phyloP scores from a whole-genome alignment of 306 rosid genomes.

The Acacia confusa region DNA sequence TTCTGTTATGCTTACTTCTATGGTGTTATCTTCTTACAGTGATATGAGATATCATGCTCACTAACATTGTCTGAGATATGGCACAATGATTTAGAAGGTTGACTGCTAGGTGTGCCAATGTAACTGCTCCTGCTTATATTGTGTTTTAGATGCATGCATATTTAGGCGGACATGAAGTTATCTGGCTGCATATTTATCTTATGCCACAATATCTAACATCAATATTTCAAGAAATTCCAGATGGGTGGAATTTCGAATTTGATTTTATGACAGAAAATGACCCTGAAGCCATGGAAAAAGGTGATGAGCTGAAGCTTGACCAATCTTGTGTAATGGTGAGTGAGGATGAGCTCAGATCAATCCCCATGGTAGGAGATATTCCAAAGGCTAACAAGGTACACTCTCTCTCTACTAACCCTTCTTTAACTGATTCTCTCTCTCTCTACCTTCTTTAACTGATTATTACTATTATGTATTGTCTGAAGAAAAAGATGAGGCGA shows the following conservation, averaged over 20 bases:
- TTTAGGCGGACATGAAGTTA: neutral
- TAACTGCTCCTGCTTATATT: neutral
- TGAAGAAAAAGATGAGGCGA: constrained; percentile 58
- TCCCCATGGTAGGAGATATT: constrained; percentile 32
- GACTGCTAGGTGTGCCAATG: neutral
- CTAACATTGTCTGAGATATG: neutral
- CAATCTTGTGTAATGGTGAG: constrained; percentile 75
- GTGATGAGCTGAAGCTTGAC: constrained; percentile 44
- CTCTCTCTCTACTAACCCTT: neutral
- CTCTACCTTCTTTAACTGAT: constrained; percentile 18
- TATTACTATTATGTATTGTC: neutral
- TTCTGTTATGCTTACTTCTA: neutral
- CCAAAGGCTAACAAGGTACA: constrained; percentile 59
- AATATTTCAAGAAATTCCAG: constrained; percentile 40
- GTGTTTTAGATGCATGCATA: constrained; percentile 12
- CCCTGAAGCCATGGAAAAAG: constrained; percentile 34
- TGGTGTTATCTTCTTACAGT: neutral
- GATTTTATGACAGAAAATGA: constrained; percentile 33
- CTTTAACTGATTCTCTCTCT: neutral
- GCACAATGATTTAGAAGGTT: neutral
- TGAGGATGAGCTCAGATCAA: constrained; percentile 49
- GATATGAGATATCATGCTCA: neutral
- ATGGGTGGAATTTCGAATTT: constrained; percentile 33
- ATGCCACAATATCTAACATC: constrained; percentile 24
- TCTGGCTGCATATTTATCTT: constrained; percentile 15